A percentile compares a stretch with the other conserved stretches of the same genome.
Conservation (phyloP, 2,329 filamentous ascomycete species). For the Magnaporthiopsis incrustans region DNA sequence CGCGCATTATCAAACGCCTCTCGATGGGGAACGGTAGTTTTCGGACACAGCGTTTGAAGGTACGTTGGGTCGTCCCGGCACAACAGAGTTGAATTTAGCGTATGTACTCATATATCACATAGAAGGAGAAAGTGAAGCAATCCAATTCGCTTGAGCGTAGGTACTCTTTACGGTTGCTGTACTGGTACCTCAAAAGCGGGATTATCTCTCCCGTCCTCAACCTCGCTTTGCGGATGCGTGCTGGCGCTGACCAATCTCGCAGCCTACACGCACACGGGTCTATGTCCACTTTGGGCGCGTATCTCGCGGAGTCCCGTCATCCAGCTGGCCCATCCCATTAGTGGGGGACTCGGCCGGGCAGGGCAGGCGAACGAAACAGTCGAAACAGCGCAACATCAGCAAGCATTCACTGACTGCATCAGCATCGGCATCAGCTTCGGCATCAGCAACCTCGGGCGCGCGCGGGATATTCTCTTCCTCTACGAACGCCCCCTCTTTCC, state of each 20-base stretch:
- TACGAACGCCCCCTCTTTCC: background rate
- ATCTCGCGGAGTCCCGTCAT: background rate
- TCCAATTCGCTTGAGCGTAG: too few relatives aligned
- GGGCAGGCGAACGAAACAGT: background rate
- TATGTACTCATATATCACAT: background rate
- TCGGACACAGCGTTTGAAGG: background rate
- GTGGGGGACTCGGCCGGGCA: background rate
- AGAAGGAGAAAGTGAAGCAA: background rate
- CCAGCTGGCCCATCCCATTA: background rate
- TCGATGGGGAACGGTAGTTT: background rate
- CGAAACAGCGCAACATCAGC: background rate
- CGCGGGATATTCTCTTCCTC: background rate
- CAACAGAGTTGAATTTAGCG: background rate
- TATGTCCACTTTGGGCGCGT: background rate
- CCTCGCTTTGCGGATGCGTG: background rate
- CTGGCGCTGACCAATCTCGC: background rate
- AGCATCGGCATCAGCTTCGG: background rate
- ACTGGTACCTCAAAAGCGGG: background rate
- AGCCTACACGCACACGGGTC: background rate
- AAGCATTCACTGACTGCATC: background rate
- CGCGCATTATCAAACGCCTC: background rate
- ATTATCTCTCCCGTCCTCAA: background rate
- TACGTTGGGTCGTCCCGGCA: background rate
- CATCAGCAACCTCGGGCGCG: background rate
- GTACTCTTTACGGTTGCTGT: background rate